Evolutionary conservation across 768 basidiomycete genomes (phyloP), one percentile per base, ranked within the genome.

Genomic region (Royoungia palumana): DNA sequence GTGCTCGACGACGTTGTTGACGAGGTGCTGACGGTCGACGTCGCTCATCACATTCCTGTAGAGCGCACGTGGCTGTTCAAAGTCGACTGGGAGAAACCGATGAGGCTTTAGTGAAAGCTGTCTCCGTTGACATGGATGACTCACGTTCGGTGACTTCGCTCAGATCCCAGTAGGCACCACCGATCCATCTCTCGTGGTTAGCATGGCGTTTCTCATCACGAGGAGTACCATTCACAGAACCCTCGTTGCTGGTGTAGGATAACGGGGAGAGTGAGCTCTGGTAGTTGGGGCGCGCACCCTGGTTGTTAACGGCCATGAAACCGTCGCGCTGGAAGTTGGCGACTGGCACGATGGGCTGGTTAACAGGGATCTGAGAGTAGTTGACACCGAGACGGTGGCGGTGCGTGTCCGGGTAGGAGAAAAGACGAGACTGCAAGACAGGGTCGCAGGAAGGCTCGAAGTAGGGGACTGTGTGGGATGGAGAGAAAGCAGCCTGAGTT

Each of bases 321-420:
- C 94, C 94, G 59, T 89, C 93, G 37, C 94, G 87, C 72, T 95
- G 92, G 87, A 94, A 95, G 80, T 95, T 94, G 53, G 81, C 78
- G 46, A 89, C 73, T 5, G 85, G 87, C 44, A 70, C 73, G 41
- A 87, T 64, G 1, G 92, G 87, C 6, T 82, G 76, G 67, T 97
- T 97, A 64, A 94, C 85, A 1, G 94, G 93, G 10, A 97, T 73
- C 61, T 95, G 88, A 61, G 85, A 78, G 72, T 90, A 88, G 74
- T 91, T 91, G 46, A 63, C 57, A 32, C 89, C 89, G 27, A 90
- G 84, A 64, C 89, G 86, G 72, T 90, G 83, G 49, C 88, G 86
- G 65, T 90, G 88, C 32, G 89, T 89, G 63, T 91, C 89, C 4
- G 87, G 85, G 76, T 98, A 98, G 5, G 91, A 90, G 83, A 96